Evolutionary conservation across 805 yeast genomes (phyloP).

Genomic region (Candida nitratophila): DNA sequence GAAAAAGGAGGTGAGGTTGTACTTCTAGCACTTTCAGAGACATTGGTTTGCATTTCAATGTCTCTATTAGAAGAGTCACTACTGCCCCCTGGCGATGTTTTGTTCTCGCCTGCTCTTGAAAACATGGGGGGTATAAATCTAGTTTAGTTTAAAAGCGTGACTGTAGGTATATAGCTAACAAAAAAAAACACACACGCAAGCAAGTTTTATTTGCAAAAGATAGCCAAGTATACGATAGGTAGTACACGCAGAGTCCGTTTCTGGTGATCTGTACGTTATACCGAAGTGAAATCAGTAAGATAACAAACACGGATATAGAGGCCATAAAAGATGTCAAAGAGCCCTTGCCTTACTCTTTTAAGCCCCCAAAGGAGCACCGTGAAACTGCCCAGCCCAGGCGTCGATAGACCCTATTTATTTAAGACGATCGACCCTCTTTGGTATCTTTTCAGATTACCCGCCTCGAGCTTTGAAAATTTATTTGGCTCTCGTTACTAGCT

Average conservation of each 20-base stretch:
- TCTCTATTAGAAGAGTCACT: constrained; percentile 4
- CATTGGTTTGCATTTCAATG: constrained; percentile 12
- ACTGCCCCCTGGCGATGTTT: not conserved
- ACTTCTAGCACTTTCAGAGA: not conserved
- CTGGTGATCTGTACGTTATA: too few species aligned
- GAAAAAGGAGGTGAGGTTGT: not conserved
- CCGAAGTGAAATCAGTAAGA: too few species aligned
- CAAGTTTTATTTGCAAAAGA: too few species aligned
- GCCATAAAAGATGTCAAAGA: too few species aligned
- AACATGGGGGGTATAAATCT: not conserved
- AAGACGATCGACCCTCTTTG: too few species aligned
- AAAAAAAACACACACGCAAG: too few species aligned
- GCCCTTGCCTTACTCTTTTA: not conserved
- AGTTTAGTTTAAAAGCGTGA: too few species aligned
- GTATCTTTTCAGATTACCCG: not conserved
- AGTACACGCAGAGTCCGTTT: too few species aligned
- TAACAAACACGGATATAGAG: too few species aligned
- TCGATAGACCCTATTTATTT: too few species aligned
- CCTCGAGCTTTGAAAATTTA: not conserved
- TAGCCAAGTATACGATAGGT: too few species aligned
- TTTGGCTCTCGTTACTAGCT: not conserved
- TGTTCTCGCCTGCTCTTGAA: not conserved
- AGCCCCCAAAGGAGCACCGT: not conserved
- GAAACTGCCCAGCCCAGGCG: not conserved
- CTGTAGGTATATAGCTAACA: too few species aligned